Base-by-base conservation (phyloP, 1,284 basidiomycete genomes). In the Melampsora americana region DNA sequence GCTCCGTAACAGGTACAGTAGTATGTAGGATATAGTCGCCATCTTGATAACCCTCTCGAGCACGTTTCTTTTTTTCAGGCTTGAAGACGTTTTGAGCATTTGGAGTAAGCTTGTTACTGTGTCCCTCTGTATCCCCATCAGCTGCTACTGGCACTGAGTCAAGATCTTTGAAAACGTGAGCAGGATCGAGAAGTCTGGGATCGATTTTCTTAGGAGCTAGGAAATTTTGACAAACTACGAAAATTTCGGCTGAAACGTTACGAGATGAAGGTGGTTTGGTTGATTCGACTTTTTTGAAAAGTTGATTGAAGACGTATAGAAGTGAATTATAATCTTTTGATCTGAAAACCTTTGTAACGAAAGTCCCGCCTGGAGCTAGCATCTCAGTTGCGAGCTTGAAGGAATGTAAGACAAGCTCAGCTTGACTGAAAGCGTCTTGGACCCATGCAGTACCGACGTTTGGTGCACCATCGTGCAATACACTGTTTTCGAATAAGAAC, bases 391-490 rank as follows among this genome's bases (percentile, higher is more conserved):
- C 95, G 77, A 99, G 89, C 84, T 95, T 96, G 81, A 99, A 86
- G 83, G 91, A 92, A 88, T 93, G 95, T 77, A 99, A 87, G 75
- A 97, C 95, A 77, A 99, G 90, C 84, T 99, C 96, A 66, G 93
- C 93, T 83, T 99, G 96, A 78, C 90, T 90, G 85, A 95, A 99
- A 0, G 96, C 96, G 84, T 99, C 96, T 84, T 99, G 96, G 77
- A 99, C 89, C 96, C 96, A 99, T 16, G 96, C 96, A 32, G 94
- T 92, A 87, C 96, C 96, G 83, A 99, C 96, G 83, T 99, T 99
- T 59, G 96, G 96, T 59, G 96, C 96, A 86, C 96, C 96, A 84
- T 99, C 96, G 84, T 99, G 96, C 73, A 99, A 88, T n/a, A 99
- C 95, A 73, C 82, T 82, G 67, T 12, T 12, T 4, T n/a, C 14